These are phyloP conservation scores for Bipolaris victoriae DNA, from an alignment of 2,329 filamentous ascomycete species.

Conservation along the genomic window DNA sequence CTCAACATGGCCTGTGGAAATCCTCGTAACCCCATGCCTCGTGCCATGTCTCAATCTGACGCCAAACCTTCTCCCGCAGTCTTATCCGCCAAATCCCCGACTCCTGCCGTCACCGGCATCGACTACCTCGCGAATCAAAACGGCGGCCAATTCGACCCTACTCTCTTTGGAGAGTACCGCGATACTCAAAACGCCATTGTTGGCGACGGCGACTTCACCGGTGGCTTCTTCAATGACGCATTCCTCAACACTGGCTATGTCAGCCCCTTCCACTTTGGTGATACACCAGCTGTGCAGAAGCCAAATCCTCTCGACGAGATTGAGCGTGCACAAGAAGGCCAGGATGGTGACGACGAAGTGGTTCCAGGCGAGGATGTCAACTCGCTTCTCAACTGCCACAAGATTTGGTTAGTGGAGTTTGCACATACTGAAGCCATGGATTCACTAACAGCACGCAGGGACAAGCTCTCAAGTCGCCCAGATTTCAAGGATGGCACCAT, in stretches of 20 bases:
- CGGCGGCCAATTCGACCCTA: slow-evolving; percentile 85
- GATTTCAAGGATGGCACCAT: slow-evolving; percentile 90
- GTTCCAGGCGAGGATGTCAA: slow-evolving; percentile 65
- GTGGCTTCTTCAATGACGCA: slow-evolving; percentile 76
- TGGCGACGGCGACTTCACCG: slow-evolving; percentile 68
- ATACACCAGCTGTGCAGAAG: slow-evolving; percentile 54
- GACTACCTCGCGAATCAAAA: slow-evolving; percentile 82
- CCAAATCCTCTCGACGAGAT: slow-evolving; percentile 77
- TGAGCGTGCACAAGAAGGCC: slow-evolving; percentile 74
- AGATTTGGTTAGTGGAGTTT: slow-evolving; percentile 79
- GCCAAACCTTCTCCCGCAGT: slow-evolving; percentile 47
- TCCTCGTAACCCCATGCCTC: slow-evolving; percentile 59
- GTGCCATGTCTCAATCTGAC: slow-evolving; percentile 55
- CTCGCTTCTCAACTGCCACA: slow-evolving; percentile 80
- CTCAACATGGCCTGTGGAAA: slow-evolving; percentile 63
- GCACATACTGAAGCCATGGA: not conserved
- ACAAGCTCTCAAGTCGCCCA: slow-evolving; percentile 83
- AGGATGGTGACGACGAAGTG: slow-evolving; percentile 71
- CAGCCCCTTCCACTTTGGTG: slow-evolving; percentile 76
- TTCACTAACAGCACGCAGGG: slow-evolving; percentile 65
- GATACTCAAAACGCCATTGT: slow-evolving; percentile 86
- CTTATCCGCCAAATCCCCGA: slow-evolving; percentile 41
- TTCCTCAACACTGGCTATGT: slow-evolving; percentile 78
- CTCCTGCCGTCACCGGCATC: slow-evolving; percentile 58
- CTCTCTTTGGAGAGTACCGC: slow-evolving; percentile 89